A percentile compares a stretch with the other conserved stretches of the same genome.
These are phyloP conservation scores for Podaxis sp. DNA, from an alignment of 768 basidiomycete species.

Conservation along the genomic window DNA sequence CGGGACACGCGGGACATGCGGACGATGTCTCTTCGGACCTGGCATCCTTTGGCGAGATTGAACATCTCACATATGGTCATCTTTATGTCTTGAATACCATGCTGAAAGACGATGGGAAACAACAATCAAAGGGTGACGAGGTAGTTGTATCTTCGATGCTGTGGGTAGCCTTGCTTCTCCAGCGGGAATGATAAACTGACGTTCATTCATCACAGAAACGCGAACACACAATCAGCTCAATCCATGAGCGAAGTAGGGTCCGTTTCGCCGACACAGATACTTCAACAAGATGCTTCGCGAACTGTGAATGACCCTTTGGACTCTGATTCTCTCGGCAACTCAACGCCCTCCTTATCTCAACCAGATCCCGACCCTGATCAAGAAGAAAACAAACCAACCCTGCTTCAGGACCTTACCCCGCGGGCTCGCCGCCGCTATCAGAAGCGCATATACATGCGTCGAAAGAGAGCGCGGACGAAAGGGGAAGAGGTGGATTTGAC, in stretches of 20 bases:
- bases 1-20: neutral
- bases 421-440: constrained; percentile 14
- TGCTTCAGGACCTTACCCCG: constrained; percentile 12
- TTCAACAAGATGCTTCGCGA: neutral
- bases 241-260: neutral
- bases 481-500: constrained; percentile 10
- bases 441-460: constrained; percentile 17
- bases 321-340: neutral
- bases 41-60: neutral
- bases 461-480: constrained; percentile 9
- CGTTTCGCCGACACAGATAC: neutral
- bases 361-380: constrained; percentile 5
- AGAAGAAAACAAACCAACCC: constrained; percentile 14
- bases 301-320: neutral
- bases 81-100: constrained; percentile 1
- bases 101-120: neutral
- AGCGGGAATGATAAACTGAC: neutral
- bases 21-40: neutral
- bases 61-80: constrained; percentile 7
- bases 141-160: neutral
- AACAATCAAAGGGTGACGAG: neutral
- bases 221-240: neutral
- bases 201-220: neutral
- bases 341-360: neutral
- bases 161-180: neutral